These are phyloP conservation scores for Silene conica DNA, from an alignment of 148 eudicot species.

Conservation along the genomic window DNA sequence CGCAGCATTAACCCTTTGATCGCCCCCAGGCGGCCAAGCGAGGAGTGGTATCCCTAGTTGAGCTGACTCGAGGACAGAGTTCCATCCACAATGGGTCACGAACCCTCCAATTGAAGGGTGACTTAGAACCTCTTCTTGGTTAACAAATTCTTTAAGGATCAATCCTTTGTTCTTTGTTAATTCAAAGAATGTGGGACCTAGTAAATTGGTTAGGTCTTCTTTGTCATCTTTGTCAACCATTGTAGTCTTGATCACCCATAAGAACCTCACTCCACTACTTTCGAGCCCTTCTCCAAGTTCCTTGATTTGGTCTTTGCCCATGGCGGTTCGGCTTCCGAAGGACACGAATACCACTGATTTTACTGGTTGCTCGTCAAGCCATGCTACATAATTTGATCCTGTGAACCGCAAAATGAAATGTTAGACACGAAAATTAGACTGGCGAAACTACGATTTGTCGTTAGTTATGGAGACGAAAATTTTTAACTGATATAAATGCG, in stretches of 20 bases:
- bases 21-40: conserved; percentile 55
- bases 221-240: conserved; percentile 40
- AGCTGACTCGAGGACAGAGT: conserved; percentile 43
- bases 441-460: too few species aligned
- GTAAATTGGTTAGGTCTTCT: conserved; percentile 18
- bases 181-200: conserved; percentile 31
- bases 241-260: conserved; percentile 47
- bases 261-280: conserved; percentile 27
- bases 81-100: conserved; percentile 55
- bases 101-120: conserved; percentile 49
- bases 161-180: conserved; percentile 25
- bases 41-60: conserved; percentile 32
- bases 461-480: too few species aligned
- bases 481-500: too few species aligned
- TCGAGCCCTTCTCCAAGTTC: conserved; percentile 38
- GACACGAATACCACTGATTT: conserved; percentile 35
- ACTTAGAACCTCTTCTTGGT: conserved; percentile 34
- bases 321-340: conserved; percentile 43
- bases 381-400: conserved; percentile 14
- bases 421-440: too few species aligned
- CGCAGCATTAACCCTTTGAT: conserved; percentile 50
- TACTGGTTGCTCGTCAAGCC: conserved; percentile 34
- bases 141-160: conserved; percentile 35
- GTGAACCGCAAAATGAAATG: background rate
- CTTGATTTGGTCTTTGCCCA: conserved; percentile 33